A percentile compares a stretch with the other conserved stretches of the same genome.
Conservation (phyloP, 495 filamentous ascomycete species). For the Elaphomyces granulatus region DNA sequence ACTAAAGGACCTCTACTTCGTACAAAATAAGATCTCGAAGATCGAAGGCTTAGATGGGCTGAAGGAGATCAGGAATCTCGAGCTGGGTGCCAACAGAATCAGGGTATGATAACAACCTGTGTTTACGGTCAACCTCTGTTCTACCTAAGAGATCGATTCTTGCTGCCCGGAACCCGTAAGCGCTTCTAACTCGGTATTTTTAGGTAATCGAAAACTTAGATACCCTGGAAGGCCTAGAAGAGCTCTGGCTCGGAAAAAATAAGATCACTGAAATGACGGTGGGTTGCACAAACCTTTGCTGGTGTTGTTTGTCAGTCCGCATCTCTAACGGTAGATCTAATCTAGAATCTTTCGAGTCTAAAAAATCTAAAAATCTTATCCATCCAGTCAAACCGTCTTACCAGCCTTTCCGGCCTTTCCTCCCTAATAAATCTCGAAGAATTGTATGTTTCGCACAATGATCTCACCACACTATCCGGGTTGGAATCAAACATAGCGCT, state of each 20-base stretch:
- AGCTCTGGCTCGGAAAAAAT: conserved; percentile 97
- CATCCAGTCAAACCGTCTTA: conserved; percentile 94
- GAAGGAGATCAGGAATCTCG: conserved; percentile 60
- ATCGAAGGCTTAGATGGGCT: conserved; percentile 79
- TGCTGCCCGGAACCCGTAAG: no score
- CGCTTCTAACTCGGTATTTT: no score
- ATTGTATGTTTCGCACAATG: conserved; percentile 96
- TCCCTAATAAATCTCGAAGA: conserved; percentile 73
- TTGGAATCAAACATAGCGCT: conserved; percentile 57
- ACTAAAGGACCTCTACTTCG: conserved; percentile 78
- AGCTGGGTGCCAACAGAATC: conserved; percentile 86
- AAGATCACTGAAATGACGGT: conserved; percentile 81
- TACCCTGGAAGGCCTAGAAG: conserved; percentile 54
- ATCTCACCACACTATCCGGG: conserved; percentile 61
- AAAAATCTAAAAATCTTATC: conserved; percentile 76
- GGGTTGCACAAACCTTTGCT: neutral
- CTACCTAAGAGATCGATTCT: no score
- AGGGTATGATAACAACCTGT: no score
- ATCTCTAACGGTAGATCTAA: no score
- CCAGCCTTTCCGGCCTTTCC: conserved; percentile 58
- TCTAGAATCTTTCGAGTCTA: conserved; percentile 51
- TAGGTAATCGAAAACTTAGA: conserved; percentile 81
- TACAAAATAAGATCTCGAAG: conserved; percentile 79
- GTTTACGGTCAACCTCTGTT: no score
- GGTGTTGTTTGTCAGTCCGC: conserved; percentile 3